Percentiles rank a stretch among this genome's conserved stretches.
Conservation (phyloP, 345 rosid species). For the Aquilaria malaccensis region DNA sequence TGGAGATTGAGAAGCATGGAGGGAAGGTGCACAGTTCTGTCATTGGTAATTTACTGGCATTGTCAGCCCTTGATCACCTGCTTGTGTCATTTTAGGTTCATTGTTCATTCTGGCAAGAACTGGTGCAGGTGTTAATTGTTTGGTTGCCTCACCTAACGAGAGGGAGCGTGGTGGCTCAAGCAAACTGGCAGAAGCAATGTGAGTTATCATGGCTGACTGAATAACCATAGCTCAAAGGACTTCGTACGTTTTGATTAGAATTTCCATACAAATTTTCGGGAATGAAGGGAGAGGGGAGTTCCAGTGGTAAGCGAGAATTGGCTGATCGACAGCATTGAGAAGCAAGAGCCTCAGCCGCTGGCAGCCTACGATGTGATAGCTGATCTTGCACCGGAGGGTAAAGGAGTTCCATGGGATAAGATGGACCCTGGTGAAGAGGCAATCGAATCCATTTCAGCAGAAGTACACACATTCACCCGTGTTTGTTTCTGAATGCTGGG, state of each 20-base stretch:
- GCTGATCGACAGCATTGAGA: slow-evolving; percentile 67
- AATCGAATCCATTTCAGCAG: slow-evolving; percentile 43
- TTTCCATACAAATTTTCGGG: not conserved
- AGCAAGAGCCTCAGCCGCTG: slow-evolving; percentile 56
- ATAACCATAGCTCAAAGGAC: not conserved
- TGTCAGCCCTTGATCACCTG: not conserved
- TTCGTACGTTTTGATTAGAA: not conserved
- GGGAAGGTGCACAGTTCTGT: slow-evolving; percentile 53
- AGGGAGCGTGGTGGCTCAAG: slow-evolving; percentile 59
- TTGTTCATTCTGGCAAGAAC: not conserved
- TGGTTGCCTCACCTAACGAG: slow-evolving; percentile 58
- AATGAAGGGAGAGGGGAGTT: slow-evolving; percentile 45
- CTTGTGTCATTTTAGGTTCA: not conserved
- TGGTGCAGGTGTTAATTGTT: slow-evolving; percentile 41
- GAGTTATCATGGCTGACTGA: slow-evolving; percentile 15
- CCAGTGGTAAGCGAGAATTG: slow-evolving; percentile 63
- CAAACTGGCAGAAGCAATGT: slow-evolving; percentile 70
- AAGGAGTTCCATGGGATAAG: slow-evolving; percentile 67
- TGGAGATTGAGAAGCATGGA: slow-evolving; percentile 45
- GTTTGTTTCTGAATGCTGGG: not conserved
- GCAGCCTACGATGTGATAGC: slow-evolving; percentile 52
- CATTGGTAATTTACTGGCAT: slow-evolving; percentile 24
- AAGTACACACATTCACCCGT: slow-evolving; percentile 15
- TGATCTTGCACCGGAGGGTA: slow-evolving; percentile 55
- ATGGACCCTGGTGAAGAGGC: slow-evolving; percentile 57